A percentile compares a stretch with the other conserved stretches of the same genome.
These are phyloP conservation scores for Candida bentonensis DNA, from an alignment of 805 yeast genomes.

Conservation along the genomic window DNA sequence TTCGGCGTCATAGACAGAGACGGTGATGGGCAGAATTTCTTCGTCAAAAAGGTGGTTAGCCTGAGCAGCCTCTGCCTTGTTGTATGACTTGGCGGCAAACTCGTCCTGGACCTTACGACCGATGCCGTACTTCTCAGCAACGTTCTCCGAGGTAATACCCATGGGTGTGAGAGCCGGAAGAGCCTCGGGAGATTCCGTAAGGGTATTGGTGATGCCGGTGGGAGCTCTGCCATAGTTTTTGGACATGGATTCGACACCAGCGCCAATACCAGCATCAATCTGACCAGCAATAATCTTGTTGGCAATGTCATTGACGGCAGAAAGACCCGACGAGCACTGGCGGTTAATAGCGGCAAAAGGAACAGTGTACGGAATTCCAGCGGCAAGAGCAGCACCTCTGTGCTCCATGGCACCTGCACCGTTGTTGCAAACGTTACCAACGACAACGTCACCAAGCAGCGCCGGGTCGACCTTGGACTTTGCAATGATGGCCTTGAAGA, in stretches of 20 bases:
- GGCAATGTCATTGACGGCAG: slow-evolving; percentile 82
- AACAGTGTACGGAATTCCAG: slow-evolving; percentile 71
- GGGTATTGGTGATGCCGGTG: slow-evolving; percentile 19
- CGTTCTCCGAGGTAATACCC: slow-evolving; percentile 94
- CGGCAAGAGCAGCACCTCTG: slow-evolving; percentile 80
- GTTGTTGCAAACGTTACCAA: slow-evolving; percentile 82
- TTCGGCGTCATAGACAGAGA: slow-evolving; percentile 39
- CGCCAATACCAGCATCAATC: slow-evolving; percentile 81
- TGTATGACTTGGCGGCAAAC: slow-evolving; percentile 78
- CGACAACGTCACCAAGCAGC: slow-evolving; percentile 68
- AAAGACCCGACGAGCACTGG: slow-evolving; percentile 89
- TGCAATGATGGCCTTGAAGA: slow-evolving; percentile 48
- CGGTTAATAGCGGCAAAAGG: slow-evolving; percentile 81
- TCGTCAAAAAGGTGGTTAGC: slow-evolving; percentile 62
- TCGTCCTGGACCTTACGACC: slow-evolving; percentile 66
- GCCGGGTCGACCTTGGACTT: slow-evolving; percentile 36
- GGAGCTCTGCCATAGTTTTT: slow-evolving; percentile 47
- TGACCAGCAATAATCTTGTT: slow-evolving; percentile 78
- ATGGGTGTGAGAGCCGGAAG: slow-evolving; percentile 79
- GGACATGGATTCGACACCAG: slow-evolving; percentile 94
- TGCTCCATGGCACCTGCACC: slow-evolving; percentile 95
- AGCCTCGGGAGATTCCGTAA: slow-evolving; percentile 34
- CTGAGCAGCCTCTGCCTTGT: slow-evolving; percentile 70
- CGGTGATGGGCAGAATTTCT: slow-evolving; percentile 73
- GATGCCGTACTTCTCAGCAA: slow-evolving; percentile 52